Percentiles rank a stretch among this genome's conserved stretches.
phyloP scores from a whole-genome alignment of 805 yeast genomes.

The Candida adriatica region DNA sequence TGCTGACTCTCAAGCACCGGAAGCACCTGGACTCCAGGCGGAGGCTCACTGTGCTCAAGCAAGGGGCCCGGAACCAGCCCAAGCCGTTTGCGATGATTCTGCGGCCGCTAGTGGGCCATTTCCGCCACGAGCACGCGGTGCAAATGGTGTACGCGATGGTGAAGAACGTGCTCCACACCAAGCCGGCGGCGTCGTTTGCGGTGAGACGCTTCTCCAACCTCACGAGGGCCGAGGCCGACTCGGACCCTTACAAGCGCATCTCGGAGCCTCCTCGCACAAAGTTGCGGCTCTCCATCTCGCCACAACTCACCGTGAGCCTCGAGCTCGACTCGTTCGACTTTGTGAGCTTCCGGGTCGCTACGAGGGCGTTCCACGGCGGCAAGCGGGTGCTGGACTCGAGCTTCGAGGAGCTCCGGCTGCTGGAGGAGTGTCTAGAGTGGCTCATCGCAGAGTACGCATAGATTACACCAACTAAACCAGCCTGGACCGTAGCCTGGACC shows the following conservation, averaged over 20 bases:
- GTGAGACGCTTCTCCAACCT: slow-evolving; percentile 15
- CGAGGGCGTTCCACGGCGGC: slow-evolving; percentile 17
- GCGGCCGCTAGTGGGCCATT: slow-evolving; percentile 52
- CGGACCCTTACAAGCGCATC: slow-evolving; percentile 17
- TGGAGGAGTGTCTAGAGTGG: slow-evolving; percentile 54
- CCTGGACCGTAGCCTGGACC: no score
- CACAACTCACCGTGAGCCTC: slow-evolving; percentile 8
- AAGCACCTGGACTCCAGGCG: slow-evolving; percentile 25
- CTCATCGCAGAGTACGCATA: slow-evolving; percentile 25
- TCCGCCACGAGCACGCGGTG: slow-evolving; percentile 44
- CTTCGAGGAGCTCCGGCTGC: slow-evolving; percentile 44
- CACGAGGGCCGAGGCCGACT: slow-evolving; percentile 3
- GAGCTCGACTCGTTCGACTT: slow-evolving; percentile 18
- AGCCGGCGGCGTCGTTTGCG: slow-evolving; percentile 8
- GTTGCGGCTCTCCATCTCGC: slow-evolving; percentile 24
- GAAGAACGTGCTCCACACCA: slow-evolving; percentile 10
- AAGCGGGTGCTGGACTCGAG: slow-evolving; percentile 36
- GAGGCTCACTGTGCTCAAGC: slow-evolving; percentile 15
- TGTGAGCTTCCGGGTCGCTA: slow-evolving; percentile 14
- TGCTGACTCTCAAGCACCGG: slow-evolving; percentile 34
- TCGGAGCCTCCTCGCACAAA: slow-evolving; percentile 22
- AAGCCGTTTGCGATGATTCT: slow-evolving; percentile 41
- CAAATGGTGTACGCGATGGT: slow-evolving; percentile 14
- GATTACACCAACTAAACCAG: no score
- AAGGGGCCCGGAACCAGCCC: slow-evolving; percentile 5